Percentiles rank a stretch among this genome's conserved stretches.
Conservation (phyloP, 805 yeast genomes). For the Teunomyces panamensis region DNA sequence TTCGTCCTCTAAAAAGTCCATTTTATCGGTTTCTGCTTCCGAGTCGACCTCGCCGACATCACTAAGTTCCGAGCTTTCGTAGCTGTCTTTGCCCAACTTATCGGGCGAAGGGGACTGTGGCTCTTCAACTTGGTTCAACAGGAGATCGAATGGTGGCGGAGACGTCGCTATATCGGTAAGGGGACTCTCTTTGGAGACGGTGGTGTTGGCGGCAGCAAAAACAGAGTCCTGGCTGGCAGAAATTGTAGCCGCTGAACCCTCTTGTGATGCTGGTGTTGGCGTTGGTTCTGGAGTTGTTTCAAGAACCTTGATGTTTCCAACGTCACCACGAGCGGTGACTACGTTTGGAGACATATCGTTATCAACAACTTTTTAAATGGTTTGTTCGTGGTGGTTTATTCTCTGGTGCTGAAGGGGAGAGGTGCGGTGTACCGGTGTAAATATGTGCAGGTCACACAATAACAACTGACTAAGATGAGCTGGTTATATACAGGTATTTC, state of each 20-base stretch:
- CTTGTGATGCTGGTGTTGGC: neutral
- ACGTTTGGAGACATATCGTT: conserved; percentile 1
- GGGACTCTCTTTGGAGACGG: conserved; percentile 33
- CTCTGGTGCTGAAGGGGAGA: neutral
- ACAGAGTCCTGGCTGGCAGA: neutral
- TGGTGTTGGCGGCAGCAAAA: conserved; percentile 5
- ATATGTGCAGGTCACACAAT: neutral
- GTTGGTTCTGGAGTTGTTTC: neutral
- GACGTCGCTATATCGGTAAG: conserved; percentile 41
- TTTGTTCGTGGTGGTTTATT: neutral
- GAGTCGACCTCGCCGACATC: conserved; percentile 63
- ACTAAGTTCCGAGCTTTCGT: conserved; percentile 43
- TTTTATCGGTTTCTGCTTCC: conserved; percentile 89
- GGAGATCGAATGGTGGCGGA: conserved; percentile 35
- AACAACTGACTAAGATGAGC: neutral
- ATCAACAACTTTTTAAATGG: neutral
- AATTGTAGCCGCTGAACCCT: neutral
- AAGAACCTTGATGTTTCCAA: neutral
- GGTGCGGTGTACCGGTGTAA: neutral
- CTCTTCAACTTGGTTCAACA: conserved; percentile 8
- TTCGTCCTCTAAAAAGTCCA: conserved; percentile 54
- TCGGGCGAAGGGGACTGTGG: neutral
- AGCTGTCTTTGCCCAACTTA: conserved; percentile 17
- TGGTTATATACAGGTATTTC: neutral
- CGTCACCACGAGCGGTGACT: neutral